phyloP scores from a whole-genome alignment of 805 yeast species.

The Saccharomycodes ludwigii region DNA sequence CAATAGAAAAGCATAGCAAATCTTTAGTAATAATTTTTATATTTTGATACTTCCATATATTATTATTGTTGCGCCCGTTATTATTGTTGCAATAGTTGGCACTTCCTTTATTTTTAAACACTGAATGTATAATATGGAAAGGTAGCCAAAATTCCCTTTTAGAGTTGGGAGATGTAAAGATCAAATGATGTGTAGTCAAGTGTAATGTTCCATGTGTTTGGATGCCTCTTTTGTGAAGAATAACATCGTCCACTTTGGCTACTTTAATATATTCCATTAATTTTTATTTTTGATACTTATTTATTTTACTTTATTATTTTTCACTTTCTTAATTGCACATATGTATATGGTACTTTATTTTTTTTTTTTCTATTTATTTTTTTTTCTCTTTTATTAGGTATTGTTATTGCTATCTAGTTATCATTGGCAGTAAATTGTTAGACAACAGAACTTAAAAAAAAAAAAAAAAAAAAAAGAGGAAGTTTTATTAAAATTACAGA shows the following conservation, averaged over 20 bases:
- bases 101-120: constrained; percentile 45
- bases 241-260: constrained; percentile 39
- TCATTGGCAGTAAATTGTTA: not conserved
- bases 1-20: constrained; percentile 69
- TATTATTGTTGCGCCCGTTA: constrained; percentile 1
- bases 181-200: constrained; percentile 64
- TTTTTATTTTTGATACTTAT: not conserved
- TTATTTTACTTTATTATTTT: not conserved
- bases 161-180: constrained; percentile 34
- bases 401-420: not conserved
- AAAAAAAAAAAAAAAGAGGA: too few species aligned
- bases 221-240: constrained; percentile 46
- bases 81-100: constrained; percentile 16
- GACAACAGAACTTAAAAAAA: not conserved
- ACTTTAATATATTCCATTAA: constrained; percentile 45
- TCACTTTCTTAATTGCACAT: constrained; percentile 2
- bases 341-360: constrained; percentile 2
- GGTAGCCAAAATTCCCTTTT: constrained; percentile 78
- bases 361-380: too few species aligned
- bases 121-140: constrained; percentile 67
- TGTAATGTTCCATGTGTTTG: constrained; percentile 49
- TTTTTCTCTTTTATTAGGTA: too few species aligned
- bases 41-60: constrained; percentile 30
- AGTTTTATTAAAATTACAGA: too few species aligned
- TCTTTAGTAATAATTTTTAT: constrained; percentile 73